Conservation (phyloP, 495 filamentous ascomycete genomes). For the Chaetomidium leptoderma region DNA sequence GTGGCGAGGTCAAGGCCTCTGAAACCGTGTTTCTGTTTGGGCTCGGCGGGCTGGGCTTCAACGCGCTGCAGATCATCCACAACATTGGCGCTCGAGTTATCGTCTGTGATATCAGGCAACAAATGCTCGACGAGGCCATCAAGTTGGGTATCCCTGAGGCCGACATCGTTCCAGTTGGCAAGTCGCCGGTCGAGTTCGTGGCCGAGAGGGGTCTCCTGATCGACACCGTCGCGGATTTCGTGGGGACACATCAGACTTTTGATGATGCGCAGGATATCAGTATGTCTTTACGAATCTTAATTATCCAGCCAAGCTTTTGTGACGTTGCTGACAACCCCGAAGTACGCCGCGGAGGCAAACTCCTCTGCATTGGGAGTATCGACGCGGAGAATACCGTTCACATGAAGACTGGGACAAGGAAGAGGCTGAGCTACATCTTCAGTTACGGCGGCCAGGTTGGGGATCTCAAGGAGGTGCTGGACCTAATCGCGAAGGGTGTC, state of each 20-base stretch:
- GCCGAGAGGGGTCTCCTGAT: conserved; percentile 12
- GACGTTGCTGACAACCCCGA: background rate
- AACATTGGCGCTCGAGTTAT: conserved; percentile 16
- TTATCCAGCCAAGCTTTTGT: no score
- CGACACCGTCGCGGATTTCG: conserved; percentile 14
- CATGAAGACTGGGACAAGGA: conserved; percentile 18
- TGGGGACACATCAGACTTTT: conserved; percentile 19
- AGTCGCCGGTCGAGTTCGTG: conserved; percentile 16
- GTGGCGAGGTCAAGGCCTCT: conserved; percentile 53
- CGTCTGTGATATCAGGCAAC: conserved; percentile 14
- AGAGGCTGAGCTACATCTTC: conserved; percentile 20
- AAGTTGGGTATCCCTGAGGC: conserved; percentile 14
- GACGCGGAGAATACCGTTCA: conserved; percentile 30
- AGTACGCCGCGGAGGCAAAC: conserved; percentile 28
- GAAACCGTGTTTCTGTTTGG: conserved; percentile 31
- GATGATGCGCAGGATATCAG: conserved; percentile 18
- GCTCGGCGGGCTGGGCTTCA: conserved; percentile 17
- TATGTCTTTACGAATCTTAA: conserved; percentile 8
- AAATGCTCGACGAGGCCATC: conserved; percentile 16
- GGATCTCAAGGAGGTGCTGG: conserved; percentile 15
- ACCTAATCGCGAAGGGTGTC: conserved; percentile 23
- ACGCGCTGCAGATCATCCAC: conserved; percentile 16
- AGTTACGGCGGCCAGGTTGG: conserved; percentile 17
- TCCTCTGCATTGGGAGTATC: conserved; percentile 39
- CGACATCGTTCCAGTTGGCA: conserved; percentile 13